Percentiles rank a stretch among this genome's conserved stretches.
phyloP scores from a whole-genome alignment of 306 rosid genomes.

The Astragalus glycyphyllos region DNA sequence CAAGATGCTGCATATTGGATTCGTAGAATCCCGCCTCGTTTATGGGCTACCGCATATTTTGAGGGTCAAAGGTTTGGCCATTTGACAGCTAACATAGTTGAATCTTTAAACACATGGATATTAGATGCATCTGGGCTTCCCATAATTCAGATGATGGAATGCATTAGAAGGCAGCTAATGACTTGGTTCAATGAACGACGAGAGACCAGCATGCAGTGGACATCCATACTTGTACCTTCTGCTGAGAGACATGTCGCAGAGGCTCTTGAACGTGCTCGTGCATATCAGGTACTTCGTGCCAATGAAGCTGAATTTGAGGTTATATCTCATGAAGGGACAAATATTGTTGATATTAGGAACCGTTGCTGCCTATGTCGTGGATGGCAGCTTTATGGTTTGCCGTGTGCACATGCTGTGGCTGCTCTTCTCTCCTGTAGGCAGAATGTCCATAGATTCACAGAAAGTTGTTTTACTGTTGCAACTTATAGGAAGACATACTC shows the following conservation, averaged over 20 bases:
- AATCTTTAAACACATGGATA: conserved; percentile 77
- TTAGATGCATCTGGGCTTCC: conserved; percentile 88
- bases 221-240: conserved; percentile 81
- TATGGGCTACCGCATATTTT: conserved; percentile 89
- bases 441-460: conserved; percentile 86
- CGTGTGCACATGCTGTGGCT: conserved; percentile 92
- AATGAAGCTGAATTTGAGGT: conserved; percentile 92
- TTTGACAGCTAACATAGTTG: conserved; percentile 76
- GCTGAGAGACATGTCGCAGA: conserved; percentile 82
- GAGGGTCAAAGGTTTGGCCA: conserved; percentile 86
- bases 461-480: conserved; percentile 86
- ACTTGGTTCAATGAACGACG: conserved; percentile 91
- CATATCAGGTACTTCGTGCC: conserved; percentile 88
- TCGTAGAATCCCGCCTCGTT: conserved; percentile 72
- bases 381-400: conserved; percentile 89
- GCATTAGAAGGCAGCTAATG: conserved; percentile 89
- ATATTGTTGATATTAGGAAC: conserved; percentile 74
- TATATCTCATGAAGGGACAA: conserved; percentile 77
- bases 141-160: conserved; percentile 88
- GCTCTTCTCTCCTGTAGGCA: conserved; percentile 90
- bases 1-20: conserved; percentile 91
- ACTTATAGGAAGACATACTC: conserved; percentile 87
- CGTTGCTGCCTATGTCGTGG: conserved; percentile 85
- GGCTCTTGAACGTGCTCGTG: conserved; percentile 83
- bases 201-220: conserved; percentile 91